Percentiles rank a stretch among this genome's conserved stretches.
phyloP scores from a whole-genome alignment of 192 early-diverging fungal genomes.

The Cetraspora pellucida region DNA sequence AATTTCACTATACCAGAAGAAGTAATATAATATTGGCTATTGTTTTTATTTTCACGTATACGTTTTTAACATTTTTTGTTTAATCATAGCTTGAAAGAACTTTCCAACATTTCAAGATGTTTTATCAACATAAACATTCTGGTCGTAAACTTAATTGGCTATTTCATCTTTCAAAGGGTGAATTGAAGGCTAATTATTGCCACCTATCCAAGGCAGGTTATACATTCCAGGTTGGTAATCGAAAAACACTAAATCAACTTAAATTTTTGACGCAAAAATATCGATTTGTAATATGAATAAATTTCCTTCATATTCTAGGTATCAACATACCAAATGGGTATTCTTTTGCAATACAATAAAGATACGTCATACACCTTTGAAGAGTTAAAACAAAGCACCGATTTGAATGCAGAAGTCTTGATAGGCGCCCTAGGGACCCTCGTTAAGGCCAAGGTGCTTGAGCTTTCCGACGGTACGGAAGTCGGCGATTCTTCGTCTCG shows the following conservation, averaged over 20 bases:
- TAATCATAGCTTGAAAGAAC: slow-evolving; percentile 70
- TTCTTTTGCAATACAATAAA: slow-evolving; percentile 90
- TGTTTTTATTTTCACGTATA: neutral
- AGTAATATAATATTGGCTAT: slow-evolving; percentile 39
- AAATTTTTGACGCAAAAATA: too few relatives aligned
- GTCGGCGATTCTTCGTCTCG: slow-evolving; percentile 56
- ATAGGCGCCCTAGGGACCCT: slow-evolving; percentile 72
- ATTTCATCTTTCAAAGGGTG: slow-evolving; percentile 88
- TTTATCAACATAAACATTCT: slow-evolving; percentile 86
- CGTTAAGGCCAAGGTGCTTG: slow-evolving; percentile 82
- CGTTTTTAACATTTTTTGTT: neutral
- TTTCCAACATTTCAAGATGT: slow-evolving; percentile 83
- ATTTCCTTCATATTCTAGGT: slow-evolving; percentile 48
- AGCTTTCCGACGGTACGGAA: slow-evolving; percentile 52
- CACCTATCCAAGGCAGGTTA: slow-evolving; percentile 75
- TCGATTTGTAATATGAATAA: neutral
- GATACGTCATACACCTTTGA: slow-evolving; percentile 73
- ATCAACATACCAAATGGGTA: slow-evolving; percentile 90
- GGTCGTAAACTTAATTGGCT: slow-evolving; percentile 95
- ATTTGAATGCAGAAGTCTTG: slow-evolving; percentile 68
- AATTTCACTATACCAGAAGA: slow-evolving; percentile 87
- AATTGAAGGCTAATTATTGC: slow-evolving; percentile 88
- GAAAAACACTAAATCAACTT: neutral
- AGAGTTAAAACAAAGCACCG: slow-evolving; percentile 77
- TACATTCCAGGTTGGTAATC: slow-evolving; percentile 67